phyloP scores from a whole-genome alignment of 192 early-diverging fungal genomes.

The Mortierella antarctica region DNA sequence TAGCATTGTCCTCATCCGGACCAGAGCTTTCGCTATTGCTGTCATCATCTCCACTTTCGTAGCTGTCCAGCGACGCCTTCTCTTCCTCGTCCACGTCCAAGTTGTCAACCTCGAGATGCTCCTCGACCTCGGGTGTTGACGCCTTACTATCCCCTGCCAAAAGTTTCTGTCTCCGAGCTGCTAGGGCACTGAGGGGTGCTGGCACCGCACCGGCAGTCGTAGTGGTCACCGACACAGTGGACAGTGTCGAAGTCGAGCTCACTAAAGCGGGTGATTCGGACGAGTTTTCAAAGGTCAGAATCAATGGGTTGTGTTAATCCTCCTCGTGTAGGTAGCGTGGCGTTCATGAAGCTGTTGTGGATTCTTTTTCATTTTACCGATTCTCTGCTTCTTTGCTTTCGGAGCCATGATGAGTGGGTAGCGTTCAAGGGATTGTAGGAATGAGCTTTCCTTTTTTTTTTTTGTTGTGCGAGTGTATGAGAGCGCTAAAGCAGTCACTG shows the following conservation, averaged over 20 bases:
- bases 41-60: conserved; percentile 14
- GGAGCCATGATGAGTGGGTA: conserved; percentile 26
- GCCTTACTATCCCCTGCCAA: conserved; percentile 1
- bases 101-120: conserved; percentile 26
- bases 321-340: too few relatives aligned
- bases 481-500: background rate
- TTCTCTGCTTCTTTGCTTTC: conserved; percentile 46
- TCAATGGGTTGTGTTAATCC: background rate
- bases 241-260: background rate
- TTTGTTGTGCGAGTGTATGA: background rate
- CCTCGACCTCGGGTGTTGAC: conserved; percentile 15
- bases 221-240: conserved; percentile 4
- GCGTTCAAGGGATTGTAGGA: conserved; percentile 1
- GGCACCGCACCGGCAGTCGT: background rate
- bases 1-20: conserved; percentile 5
- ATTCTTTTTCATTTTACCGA: conserved; percentile 10
- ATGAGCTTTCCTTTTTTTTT: conserved; percentile 11
- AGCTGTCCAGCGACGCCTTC: conserved; percentile 28
- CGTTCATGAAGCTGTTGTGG: background rate
- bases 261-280: background rate
- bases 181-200: conserved; percentile 38
- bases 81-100: conserved; percentile 29
- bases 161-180: conserved; percentile 28
- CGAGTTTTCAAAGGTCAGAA: background rate
- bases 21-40: conserved; percentile 1